Evolutionary conservation across 1,139 yeast species (phyloP), one percentile per base, ranked within the genome.

Genomic region (Suhomyces anneliseae): DNA sequence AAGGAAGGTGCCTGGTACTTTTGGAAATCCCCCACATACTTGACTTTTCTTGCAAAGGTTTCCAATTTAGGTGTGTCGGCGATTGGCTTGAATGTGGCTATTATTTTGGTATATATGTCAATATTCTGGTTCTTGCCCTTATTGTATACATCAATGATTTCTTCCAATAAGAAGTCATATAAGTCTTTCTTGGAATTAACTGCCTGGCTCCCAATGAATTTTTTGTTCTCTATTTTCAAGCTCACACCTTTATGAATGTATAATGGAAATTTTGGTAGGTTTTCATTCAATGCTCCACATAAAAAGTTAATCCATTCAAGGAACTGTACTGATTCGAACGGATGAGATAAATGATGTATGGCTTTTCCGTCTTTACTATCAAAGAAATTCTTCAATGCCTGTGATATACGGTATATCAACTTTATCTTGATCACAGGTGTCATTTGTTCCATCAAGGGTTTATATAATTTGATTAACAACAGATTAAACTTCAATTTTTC

Each of bases 401-500:
- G 44, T 9, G 50, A 27, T 8, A 52, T 48, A 11, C 44, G 34
- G 27, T 46, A 19, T 6, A 62, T 42, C 7, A 59, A 46, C 14
- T 51, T 44, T 27, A 55, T n/a, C 45, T 62, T 63, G 48, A 65
- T 60, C 1, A 47, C 38, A 6, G 46, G 34, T 1, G 72, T 73
- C 40, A 70, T 53, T 34, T 61, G 69, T 27, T 68, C 69, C 11
- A 72, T 48, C 33, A 72, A 54, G 1, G 77, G 76, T 27, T 45
- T 47, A 52, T 70, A 72, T 24, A 72, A 46, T 45, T 70, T 69
- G 37, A 62, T 47, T 15, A 71, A 49, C n/a, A 66, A 50, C 0
- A 60, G 50, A 41, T 66, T 64, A 49, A 70, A 66, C 42, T 67
- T 68, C 7, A 47, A 42, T 40, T 58, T 61, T 12, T 47, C 49